Conservation (phyloP, 768 basidiomycete species). For the Mycena rosella region DNA sequence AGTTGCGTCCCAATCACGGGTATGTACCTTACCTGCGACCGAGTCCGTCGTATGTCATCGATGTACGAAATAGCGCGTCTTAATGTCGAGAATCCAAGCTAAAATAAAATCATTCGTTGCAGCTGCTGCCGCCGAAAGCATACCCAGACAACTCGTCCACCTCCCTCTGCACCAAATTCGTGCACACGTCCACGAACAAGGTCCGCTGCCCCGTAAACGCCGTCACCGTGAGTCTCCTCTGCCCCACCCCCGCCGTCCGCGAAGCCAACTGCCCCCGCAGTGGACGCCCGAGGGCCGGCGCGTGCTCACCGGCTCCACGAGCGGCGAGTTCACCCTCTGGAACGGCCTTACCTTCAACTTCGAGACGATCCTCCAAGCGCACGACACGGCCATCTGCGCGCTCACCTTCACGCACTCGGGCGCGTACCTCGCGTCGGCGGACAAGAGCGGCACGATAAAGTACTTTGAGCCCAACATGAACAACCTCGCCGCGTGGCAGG, state of each 20-base stretch:
- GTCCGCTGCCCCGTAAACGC: slow-evolving; percentile 97
- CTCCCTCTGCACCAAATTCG: slow-evolving; percentile 95
- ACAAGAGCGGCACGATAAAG: slow-evolving; percentile 95
- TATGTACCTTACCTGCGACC: slow-evolving; percentile 86
- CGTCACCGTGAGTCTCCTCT: slow-evolving; percentile 74
- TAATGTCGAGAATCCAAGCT: slow-evolving; percentile 37
- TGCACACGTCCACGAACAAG: slow-evolving; percentile 99
- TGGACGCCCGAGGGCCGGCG: slow-evolving; percentile 98
- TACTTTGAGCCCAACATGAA: slow-evolving; percentile 99
- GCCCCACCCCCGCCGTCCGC: not conserved
- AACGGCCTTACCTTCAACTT: slow-evolving; percentile 99
- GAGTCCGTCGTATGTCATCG: slow-evolving; percentile 88
- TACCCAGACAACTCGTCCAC: slow-evolving; percentile 93
- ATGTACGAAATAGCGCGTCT: slow-evolving; percentile 65
- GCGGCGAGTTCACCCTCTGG: slow-evolving; percentile 99
- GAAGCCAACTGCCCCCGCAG: slow-evolving; percentile 52
- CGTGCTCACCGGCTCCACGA: slow-evolving; percentile 93
- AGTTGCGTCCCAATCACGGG: slow-evolving; percentile 82
- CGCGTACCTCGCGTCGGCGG: slow-evolving; percentile 92
- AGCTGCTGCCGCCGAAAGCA: slow-evolving; percentile 95
- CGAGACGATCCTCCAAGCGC: slow-evolving; percentile 98
- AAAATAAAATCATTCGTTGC: slow-evolving; percentile 34
- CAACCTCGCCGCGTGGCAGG: slow-evolving; percentile 94
- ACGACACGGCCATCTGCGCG: slow-evolving; percentile 93
- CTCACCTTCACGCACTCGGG: slow-evolving; percentile 94